Conservation (phyloP, 2,329 filamentous ascomycete genomes). For the Chaetomium strumarium region DNA sequence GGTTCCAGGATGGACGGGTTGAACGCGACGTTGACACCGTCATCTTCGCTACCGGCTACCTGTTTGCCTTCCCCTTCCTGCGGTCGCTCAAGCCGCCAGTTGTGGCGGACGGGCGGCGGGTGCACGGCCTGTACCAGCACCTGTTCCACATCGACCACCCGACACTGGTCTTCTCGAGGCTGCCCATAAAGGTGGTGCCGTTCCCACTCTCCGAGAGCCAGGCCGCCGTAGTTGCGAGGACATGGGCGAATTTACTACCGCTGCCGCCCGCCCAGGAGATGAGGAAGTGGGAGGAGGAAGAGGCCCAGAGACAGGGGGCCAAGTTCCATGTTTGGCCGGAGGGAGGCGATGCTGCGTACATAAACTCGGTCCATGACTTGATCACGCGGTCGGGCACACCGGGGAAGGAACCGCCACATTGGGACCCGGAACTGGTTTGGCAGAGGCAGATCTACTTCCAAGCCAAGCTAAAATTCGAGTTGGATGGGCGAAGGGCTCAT, state of each 20-base stretch:
- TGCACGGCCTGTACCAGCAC: conserved; percentile 71
- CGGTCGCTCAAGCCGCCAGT: conserved; percentile 42
- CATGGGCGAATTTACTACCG: conserved; percentile 65
- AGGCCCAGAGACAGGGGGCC: conserved; percentile 45
- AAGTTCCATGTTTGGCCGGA: conserved; percentile 44
- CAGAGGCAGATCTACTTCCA: conserved; percentile 60
- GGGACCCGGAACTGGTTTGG: conserved; percentile 69
- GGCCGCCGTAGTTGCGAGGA: conserved; percentile 66
- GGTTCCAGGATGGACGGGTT: conserved; percentile 58
- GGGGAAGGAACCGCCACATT: conserved; percentile 64
- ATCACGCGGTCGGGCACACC: conserved; percentile 42
- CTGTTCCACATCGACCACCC: conserved; percentile 70
- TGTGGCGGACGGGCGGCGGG: conserved; percentile 62
- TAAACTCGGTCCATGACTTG: conserved; percentile 64
- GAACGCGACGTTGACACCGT: conserved; percentile 67
- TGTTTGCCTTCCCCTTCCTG: conserved; percentile 77
- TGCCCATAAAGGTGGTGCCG: conserved; percentile 82
- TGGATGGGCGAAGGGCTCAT: conserved; percentile 57
- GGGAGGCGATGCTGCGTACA: conserved; percentile 60
- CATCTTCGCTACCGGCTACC: conserved; percentile 84
- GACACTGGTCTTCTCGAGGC: conserved; percentile 68
- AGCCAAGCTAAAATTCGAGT: conserved; percentile 68
- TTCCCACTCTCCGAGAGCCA: conserved; percentile 78
- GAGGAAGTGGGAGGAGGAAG: conserved; percentile 59
- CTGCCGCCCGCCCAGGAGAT: conserved; percentile 62